These are phyloP conservation scores for Colletotrichum costaricense DNA, from an alignment of 2,329 filamentous ascomycete genomes.

Conservation along the genomic window DNA sequence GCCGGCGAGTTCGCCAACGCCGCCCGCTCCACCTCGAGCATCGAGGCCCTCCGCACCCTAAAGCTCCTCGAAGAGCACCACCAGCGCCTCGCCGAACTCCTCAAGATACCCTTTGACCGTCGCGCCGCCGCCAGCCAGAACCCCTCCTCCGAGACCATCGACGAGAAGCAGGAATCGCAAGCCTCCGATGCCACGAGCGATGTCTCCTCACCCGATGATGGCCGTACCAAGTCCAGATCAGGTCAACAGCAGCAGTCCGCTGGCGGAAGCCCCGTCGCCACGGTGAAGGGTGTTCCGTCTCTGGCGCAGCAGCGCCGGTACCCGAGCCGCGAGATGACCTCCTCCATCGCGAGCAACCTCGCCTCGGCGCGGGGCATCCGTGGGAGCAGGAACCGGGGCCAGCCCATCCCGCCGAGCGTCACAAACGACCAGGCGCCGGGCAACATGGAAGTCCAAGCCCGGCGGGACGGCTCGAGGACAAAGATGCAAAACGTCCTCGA, in stretches of 20 bases:
- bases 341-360: conserved; percentile 89
- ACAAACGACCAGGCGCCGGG: conserved; percentile 80
- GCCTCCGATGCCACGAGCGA: conserved; percentile 10
- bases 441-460: conserved; percentile 69
- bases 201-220: conserved; percentile 13
- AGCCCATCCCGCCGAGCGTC: conserved; percentile 77
- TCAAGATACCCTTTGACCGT: conserved; percentile 75
- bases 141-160: conserved; percentile 47
- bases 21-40: conserved; percentile 74
- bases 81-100: conserved; percentile 81
- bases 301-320: conserved; percentile 59
- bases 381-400: conserved; percentile 67
- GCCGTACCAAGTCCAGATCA: conserved; percentile 37
- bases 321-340: conserved; percentile 76
- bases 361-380: conserved; percentile 87
- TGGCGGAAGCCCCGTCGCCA: conserved; percentile 37
- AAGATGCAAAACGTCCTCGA: conserved; percentile 70
- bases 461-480: conserved; percentile 60
- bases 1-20: conserved; percentile 90
- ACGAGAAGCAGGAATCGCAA: conserved; percentile 49
- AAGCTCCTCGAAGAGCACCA: conserved; percentile 90
- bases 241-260: conserved; percentile 30
- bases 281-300: conserved; percentile 40
- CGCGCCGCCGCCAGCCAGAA: conserved; percentile 45
- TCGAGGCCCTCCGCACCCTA: conserved; percentile 85